phyloP scores from a whole-genome alignment of 331 rosid species.

The Malus hybrid region DNA sequence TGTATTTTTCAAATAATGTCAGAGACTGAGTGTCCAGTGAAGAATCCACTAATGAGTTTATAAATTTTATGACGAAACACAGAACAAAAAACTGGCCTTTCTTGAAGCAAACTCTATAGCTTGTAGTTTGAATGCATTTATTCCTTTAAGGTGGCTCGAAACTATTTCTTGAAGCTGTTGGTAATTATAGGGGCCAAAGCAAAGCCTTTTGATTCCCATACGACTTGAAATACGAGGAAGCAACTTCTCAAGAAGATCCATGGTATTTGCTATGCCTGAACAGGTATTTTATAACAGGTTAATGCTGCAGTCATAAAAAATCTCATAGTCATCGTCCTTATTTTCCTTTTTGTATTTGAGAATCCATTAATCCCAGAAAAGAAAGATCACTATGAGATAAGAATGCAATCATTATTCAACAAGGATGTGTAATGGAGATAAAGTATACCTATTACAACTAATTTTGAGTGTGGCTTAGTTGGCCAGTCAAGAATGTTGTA shows the following conservation, averaged over 20 bases:
- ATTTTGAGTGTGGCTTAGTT: slow-evolving; percentile 80
- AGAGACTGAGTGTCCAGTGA: slow-evolving; percentile 1
- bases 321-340: slow-evolving; percentile 7
- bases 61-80: background rate
- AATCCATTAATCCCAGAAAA: background rate
- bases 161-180: slow-evolving; percentile 94
- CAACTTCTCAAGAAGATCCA: slow-evolving; percentile 97
- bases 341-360: background rate
- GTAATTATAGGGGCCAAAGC: slow-evolving; percentile 90
- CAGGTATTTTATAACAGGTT: slow-evolving; percentile 7
- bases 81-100: background rate
- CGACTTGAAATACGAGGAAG: slow-evolving; percentile 99
- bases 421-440: background rate
- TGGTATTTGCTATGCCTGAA: slow-evolving; percentile 95
- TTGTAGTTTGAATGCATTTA: slow-evolving; percentile 38
- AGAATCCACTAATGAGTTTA: background rate
- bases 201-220: slow-evolving; percentile 93
- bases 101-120: background rate
- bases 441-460: slow-evolving; percentile 71
- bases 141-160: slow-evolving; percentile 74
- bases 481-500: slow-evolving; percentile 99
- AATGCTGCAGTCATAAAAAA: slow-evolving; percentile 8
- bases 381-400: background rate
- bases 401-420: background rate
- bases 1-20: slow-evolving; percentile 7